Conservation (phyloP, 2,329 filamentous ascomycete species). For the Colletotrichum theobromicola region DNA sequence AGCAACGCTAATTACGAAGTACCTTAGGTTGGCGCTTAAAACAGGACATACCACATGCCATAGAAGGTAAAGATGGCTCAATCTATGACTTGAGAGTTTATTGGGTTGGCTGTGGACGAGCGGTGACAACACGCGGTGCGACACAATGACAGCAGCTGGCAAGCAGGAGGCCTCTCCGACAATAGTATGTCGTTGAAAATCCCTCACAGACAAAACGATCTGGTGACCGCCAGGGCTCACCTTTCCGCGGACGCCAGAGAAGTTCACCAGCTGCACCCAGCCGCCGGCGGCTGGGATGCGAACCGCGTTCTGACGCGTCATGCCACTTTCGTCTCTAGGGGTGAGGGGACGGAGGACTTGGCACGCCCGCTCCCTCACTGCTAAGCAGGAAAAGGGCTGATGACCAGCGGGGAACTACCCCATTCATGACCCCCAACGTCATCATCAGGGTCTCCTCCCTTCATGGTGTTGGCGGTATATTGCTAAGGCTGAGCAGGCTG, state of each 20-base stretch:
- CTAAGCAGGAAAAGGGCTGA: not conserved
- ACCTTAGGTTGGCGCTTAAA: accelerated
- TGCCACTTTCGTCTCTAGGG: not conserved
- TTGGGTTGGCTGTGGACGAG: not conserved
- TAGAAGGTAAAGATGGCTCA: not conserved
- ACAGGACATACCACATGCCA: not conserved
- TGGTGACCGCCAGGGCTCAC: not conserved
- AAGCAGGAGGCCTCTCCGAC: not conserved
- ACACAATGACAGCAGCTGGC: not conserved
- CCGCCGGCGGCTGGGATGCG: not conserved
- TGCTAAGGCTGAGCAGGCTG: not conserved
- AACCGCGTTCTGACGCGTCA: not conserved
- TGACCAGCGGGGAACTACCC: not conserved
- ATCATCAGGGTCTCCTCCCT: not conserved
- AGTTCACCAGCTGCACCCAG: not conserved
- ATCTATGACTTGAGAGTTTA: not conserved
- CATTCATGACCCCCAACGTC: not conserved
- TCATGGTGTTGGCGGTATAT: not conserved
- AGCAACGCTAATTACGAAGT: not conserved
- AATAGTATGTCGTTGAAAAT: not conserved
- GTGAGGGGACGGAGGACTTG: not conserved
- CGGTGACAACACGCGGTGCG: not conserved
- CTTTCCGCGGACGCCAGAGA: too few relatives aligned
- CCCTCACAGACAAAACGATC: not conserved
- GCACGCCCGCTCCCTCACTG: not conserved